A percentile compares a stretch with the other conserved stretches of the same genome.
Evolutionary conservation across 345 rosid genomes (phyloP).

Genomic region (Anacardium occidentale): DNA sequence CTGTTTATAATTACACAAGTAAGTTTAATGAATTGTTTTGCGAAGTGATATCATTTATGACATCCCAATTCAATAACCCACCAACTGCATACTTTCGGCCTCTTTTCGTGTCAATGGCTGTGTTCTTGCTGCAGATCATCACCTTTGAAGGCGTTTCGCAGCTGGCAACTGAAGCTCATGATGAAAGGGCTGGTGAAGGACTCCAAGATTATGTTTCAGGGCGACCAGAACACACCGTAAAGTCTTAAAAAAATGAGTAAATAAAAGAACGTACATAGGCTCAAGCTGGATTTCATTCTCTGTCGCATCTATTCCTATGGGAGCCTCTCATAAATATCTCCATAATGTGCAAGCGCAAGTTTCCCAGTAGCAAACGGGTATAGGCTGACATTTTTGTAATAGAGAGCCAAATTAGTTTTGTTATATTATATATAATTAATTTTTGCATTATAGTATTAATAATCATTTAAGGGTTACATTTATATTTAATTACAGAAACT

Average conservation of each 20-base stretch:
- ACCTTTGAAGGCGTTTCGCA: constrained; percentile 66
- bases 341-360: not conserved
- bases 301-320: not conserved
- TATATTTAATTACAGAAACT: too few species aligned
- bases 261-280: not conserved
- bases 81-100: constrained; percentile 75
- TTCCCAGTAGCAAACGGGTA: too few species aligned
- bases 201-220: constrained; percentile 71
- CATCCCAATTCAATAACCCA: too few species aligned
- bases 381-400: too few species aligned
- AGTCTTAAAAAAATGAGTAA: constrained; percentile 21
- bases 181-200: constrained; percentile 48
- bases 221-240: constrained; percentile 26
- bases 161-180: constrained; percentile 39
- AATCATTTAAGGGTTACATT: too few species aligned
- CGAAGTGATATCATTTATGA: too few species aligned
- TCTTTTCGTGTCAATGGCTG: constrained; percentile 78
- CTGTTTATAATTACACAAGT: constrained; percentile 5
- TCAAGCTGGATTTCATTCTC: not conserved
- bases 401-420: too few species aligned
- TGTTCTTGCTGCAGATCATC: constrained; percentile 47
- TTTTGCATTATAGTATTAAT: too few species aligned
- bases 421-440: too few species aligned
- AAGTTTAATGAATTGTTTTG: too few species aligned
- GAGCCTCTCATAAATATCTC: not conserved